Evolutionary conservation across 2,329 filamentous ascomycete species (phyloP).

Genomic region (Raffaelea ambrosiae): DNA sequence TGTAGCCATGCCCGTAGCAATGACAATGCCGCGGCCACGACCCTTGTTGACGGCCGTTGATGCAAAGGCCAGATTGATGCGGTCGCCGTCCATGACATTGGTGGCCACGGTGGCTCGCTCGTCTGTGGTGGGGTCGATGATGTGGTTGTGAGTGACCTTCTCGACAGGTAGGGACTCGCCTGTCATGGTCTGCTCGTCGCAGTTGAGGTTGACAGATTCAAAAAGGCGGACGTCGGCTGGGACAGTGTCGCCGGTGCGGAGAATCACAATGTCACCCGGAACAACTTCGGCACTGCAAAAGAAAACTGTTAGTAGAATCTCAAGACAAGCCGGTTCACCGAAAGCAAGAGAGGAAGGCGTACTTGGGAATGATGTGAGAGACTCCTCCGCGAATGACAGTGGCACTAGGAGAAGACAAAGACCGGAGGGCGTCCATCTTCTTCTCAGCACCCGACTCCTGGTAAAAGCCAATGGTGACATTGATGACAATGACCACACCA

Average conservation of each 20-base stretch:
- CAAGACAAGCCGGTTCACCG: too few species aligned
- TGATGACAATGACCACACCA: slow-evolving; percentile 40
- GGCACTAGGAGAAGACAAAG: slow-evolving; percentile 55
- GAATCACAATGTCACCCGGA: slow-evolving; percentile 60
- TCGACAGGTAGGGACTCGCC: slow-evolving; percentile 67
- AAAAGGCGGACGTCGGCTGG: slow-evolving; percentile 64
- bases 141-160: slow-evolving; percentile 48
- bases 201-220: slow-evolving; percentile 69
- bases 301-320: too few species aligned
- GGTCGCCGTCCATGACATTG: slow-evolving; percentile 59
- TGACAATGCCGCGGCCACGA: slow-evolving; percentile 63
- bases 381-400: slow-evolving; percentile 53
- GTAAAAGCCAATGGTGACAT: slow-evolving; percentile 60
- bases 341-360: slow-evolving; percentile 19
- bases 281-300: slow-evolving; percentile 49
- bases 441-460: slow-evolving; percentile 58
- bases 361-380: slow-evolving; percentile 49
- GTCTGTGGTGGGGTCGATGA: slow-evolving; percentile 35
- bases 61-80: slow-evolving; percentile 67
- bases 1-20: slow-evolving; percentile 65
- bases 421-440: slow-evolving; percentile 55
- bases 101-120: slow-evolving; percentile 32
- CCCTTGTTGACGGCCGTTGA: slow-evolving; percentile 67
- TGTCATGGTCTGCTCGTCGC: slow-evolving; percentile 70
- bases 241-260: slow-evolving; percentile 66